phyloP scores from a whole-genome alignment of 106 monocot genomes.

The Xerophyta viscosa region DNA sequence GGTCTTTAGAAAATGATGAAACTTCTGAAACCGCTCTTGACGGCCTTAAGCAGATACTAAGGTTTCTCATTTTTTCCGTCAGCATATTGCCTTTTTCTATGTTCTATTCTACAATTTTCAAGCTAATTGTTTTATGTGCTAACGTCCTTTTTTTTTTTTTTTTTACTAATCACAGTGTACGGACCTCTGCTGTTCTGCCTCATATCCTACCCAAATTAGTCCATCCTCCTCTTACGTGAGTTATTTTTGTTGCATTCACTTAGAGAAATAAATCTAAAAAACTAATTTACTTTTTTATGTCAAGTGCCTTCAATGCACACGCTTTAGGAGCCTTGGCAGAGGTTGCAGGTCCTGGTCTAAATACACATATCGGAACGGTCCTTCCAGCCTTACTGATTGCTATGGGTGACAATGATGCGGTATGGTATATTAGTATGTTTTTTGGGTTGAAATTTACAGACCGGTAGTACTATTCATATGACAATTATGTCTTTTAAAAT shows the following conservation, averaged over 20 bases:
- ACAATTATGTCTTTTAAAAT: too few relatives aligned
- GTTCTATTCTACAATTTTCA: background rate
- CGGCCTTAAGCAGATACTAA: constrained; percentile 95
- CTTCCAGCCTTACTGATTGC: constrained; percentile 78
- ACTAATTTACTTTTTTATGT: constrained; percentile 9
- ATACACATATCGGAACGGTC: constrained; percentile 85
- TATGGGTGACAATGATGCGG: constrained; percentile 74
- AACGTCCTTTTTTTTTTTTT: constrained; percentile 1
- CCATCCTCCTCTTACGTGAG: constrained; percentile 80
- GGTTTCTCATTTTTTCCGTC: constrained; percentile 29
- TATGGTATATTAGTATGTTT: constrained; percentile 10
- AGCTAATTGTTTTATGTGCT: too few relatives aligned
- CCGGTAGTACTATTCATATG: too few relatives aligned
- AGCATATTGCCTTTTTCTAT: background rate
- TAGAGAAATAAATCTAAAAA: too few relatives aligned
- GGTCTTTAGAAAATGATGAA: constrained; percentile 75
- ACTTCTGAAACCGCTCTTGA: constrained; percentile 90
- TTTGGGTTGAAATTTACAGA: background rate
- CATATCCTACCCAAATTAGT: constrained; percentile 98
- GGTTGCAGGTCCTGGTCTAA: constrained; percentile 88
- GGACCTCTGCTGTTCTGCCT: constrained; percentile 87
- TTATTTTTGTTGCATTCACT: too few relatives aligned
- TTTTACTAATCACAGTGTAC: constrained; percentile 47
- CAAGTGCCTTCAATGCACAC: constrained; percentile 93
- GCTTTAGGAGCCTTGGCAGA: constrained; percentile 97